A percentile compares a stretch with the other conserved stretches of the same genome.
Conservation (phyloP, 2,329 filamentous ascomycete species). For the Fusarium multiceps region DNA sequence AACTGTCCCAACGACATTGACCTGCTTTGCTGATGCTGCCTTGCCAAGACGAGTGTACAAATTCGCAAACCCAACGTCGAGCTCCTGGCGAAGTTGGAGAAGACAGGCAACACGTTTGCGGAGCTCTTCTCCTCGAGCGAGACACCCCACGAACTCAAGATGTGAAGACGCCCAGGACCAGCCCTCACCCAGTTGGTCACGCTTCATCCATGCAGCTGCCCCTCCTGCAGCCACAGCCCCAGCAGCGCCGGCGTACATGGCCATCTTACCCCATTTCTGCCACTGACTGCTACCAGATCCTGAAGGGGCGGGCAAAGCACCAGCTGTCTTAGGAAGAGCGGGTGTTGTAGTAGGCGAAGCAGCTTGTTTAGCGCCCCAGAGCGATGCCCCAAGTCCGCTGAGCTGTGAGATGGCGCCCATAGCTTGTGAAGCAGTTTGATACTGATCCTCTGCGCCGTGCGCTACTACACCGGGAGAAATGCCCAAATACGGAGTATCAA, state of each 20-base stretch:
- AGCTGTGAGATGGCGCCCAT: constrained; percentile 77
- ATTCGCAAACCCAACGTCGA: constrained; percentile 82
- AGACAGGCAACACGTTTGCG: constrained; percentile 77
- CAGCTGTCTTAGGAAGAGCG: constrained; percentile 38
- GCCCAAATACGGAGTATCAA: constrained; percentile 92
- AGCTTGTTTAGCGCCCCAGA: constrained; percentile 66
- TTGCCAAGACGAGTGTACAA: constrained; percentile 87
- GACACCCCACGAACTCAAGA: constrained; percentile 90
- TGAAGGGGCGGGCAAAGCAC: constrained; percentile 47
- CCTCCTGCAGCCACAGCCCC: constrained; percentile 84
- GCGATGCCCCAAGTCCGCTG: constrained; percentile 72
- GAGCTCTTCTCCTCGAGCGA: constrained; percentile 86
- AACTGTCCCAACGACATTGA: constrained; percentile 66
- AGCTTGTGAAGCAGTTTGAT: constrained; percentile 74
- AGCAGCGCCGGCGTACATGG: constrained; percentile 86
- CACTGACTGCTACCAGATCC: constrained; percentile 59
- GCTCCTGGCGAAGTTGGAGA: constrained; percentile 70
- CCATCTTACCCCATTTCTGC: constrained; percentile 86
- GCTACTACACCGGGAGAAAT: constrained; percentile 86
- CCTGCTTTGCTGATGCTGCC: constrained; percentile 67
- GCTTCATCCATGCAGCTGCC: constrained; percentile 86
- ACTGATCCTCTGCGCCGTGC: constrained; percentile 87
- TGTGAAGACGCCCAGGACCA: constrained; percentile 88
- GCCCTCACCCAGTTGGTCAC: constrained; percentile 81
- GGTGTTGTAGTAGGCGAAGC: constrained; percentile 30